Evolutionary conservation across 2,329 filamentous ascomycete species (phyloP).

Genomic region (Alternaria tenuissima): DNA sequence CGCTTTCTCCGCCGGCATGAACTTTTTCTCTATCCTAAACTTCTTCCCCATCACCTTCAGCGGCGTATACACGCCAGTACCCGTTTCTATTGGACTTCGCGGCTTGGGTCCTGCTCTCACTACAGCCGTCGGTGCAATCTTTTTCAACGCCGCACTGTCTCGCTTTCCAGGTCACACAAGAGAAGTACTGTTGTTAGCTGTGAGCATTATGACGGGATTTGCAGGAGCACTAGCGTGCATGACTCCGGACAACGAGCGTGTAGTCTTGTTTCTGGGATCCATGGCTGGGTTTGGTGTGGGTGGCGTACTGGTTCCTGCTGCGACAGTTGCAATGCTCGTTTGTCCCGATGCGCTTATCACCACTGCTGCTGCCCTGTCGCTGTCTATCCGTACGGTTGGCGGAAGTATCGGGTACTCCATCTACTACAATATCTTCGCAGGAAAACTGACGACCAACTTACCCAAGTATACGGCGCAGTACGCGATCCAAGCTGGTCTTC

Average conservation of each 20-base stretch:
- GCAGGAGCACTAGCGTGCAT: conserved; percentile 41
- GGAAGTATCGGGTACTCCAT: conserved; percentile 49
- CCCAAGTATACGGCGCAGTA: conserved; percentile 37
- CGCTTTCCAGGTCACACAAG: conserved; percentile 33
- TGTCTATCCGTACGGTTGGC: conserved; percentile 56
- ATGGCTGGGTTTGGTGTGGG: conserved; percentile 51
- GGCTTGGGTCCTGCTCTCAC: background rate
- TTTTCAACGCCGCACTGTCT: conserved; percentile 41
- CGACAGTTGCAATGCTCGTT: conserved; percentile 46
- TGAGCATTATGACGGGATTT: conserved; percentile 44
- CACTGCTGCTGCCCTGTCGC: conserved; percentile 53
- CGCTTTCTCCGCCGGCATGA: background rate
- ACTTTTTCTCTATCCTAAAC: background rate
- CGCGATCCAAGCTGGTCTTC: conserved; percentile 51
- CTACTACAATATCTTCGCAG: conserved; percentile 49
- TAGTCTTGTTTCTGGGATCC: conserved; percentile 40
- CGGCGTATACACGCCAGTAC: background rate
- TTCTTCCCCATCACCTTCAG: background rate
- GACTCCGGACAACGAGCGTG: conserved; percentile 43
- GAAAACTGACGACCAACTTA: conserved; percentile 35
- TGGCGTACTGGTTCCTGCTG: conserved; percentile 47
- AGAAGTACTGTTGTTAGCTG: conserved; percentile 41
- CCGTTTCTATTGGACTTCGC: background rate
- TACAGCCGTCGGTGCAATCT: conserved; percentile 12
- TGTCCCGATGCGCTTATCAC: conserved; percentile 46